Percentiles rank a stretch among this genome's conserved stretches.
Evolutionary conservation across 306 rosid species (phyloP).

Genomic region (Ormosia emarginata): DNA sequence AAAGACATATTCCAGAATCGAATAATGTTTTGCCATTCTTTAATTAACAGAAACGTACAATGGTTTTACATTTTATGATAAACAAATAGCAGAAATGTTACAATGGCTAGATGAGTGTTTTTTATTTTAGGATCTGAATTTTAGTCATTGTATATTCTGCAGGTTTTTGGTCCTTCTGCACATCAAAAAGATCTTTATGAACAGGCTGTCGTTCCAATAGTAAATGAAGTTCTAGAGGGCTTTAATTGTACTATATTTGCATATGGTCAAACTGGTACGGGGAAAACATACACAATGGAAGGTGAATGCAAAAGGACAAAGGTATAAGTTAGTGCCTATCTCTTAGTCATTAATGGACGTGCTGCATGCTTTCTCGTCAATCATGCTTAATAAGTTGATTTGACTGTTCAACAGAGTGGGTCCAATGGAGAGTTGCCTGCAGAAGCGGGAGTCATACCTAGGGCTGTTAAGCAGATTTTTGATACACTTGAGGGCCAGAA

Average conservation of each 20-base stretch:
- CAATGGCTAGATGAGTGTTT: background rate
- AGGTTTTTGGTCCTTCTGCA: slow-evolving; percentile 77
- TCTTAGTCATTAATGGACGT: background rate
- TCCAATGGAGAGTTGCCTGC: slow-evolving; percentile 84
- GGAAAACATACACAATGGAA: slow-evolving; percentile 94
- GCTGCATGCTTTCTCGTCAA: background rate
- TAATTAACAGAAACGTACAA: background rate
- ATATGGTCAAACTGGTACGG: slow-evolving; percentile 94
- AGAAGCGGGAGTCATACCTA: slow-evolving; percentile 90
- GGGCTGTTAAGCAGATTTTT: slow-evolving; percentile 93
- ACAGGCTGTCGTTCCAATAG: slow-evolving; percentile 77
- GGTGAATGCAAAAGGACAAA: slow-evolving; percentile 89
- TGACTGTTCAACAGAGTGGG: slow-evolving; percentile 54
- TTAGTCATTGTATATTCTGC: background rate
- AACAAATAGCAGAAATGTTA: background rate
- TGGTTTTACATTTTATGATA: background rate
- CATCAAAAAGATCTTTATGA: slow-evolving; percentile 69
- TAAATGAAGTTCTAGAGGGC: slow-evolving; percentile 84
- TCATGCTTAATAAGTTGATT: background rate
- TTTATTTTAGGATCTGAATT: background rate
- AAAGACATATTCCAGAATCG: too few species aligned
- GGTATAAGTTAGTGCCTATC: slow-evolving; percentile 36
- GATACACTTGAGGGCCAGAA: slow-evolving; percentile 94
- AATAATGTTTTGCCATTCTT: background rate
- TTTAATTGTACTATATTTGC: slow-evolving; percentile 95